These are phyloP conservation scores for Babesia ovata DNA, from an alignment of 169 alveolate species.

Conservation along the genomic window DNA sequence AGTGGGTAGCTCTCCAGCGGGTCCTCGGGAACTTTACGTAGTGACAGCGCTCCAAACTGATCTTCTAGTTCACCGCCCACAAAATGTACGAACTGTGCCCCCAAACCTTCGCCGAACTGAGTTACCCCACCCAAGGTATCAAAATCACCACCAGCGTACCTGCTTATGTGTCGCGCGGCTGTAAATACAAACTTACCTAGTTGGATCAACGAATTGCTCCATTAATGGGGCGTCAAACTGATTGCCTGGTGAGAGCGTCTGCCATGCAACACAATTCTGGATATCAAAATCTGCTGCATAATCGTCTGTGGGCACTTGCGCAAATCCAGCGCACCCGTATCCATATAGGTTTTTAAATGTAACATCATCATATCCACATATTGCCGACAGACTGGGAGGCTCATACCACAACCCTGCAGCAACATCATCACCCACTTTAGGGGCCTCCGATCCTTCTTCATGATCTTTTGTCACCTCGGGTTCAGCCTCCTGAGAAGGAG, in stretches of 20 bases:
- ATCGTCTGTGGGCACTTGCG: conserved; percentile 44
- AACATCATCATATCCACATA: conserved; percentile 52
- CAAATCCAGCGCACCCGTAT: conserved; percentile 38
- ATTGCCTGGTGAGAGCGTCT: conserved; percentile 39
- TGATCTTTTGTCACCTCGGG: background rate
- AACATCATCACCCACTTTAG: conserved; percentile 11
- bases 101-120: conserved; percentile 39
- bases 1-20: conserved; percentile 49
- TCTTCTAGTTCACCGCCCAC: conserved; percentile 52
- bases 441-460: conserved; percentile 6
- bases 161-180: conserved; percentile 12
- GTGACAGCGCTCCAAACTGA: conserved; percentile 47
- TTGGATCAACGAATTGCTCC: conserved; percentile 30
- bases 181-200: conserved; percentile 25
- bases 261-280: conserved; percentile 42
- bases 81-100: conserved; percentile 43
- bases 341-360: conserved; percentile 51
- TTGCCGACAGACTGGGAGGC: conserved; percentile 46
- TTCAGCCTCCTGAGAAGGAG: background rate
- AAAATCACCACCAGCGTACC: conserved; percentile 35
- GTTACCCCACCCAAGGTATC: conserved; percentile 10
- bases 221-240: conserved; percentile 29
- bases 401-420: conserved; percentile 51
- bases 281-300: conserved; percentile 24
- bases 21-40: conserved; percentile 23